Percentiles rank a stretch among this genome's conserved stretches.
phyloP scores from a whole-genome alignment of 73 alveolate species.

The Tetrahymena borealis region DNA sequence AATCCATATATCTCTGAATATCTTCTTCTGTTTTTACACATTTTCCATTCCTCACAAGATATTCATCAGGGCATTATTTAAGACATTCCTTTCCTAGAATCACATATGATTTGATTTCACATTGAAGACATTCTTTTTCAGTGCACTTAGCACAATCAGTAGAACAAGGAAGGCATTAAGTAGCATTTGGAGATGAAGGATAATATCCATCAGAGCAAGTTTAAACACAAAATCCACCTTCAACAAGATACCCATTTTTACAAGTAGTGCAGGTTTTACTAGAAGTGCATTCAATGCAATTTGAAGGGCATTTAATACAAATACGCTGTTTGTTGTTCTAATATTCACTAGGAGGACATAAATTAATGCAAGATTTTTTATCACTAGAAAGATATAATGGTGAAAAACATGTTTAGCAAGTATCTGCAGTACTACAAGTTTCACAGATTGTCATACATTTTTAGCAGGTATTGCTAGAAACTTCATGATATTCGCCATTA shows the following conservation, averaged over 20 bases:
- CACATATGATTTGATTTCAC: background rate
- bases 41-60: background rate
- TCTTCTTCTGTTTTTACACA: background rate
- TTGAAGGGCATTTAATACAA: background rate
- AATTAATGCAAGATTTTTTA: background rate
- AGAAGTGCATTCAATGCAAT: background rate
- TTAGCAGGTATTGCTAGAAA: background rate
- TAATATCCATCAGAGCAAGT: background rate
- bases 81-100: background rate
- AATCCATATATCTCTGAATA: background rate
- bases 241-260: background rate
- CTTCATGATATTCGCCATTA: background rate
- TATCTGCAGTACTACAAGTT: background rate
- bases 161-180: background rate
- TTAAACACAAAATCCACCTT: background rate
- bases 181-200: background rate
- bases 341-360: background rate
- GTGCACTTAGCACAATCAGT: background rate
- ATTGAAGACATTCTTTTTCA: background rate
- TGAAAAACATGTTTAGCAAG: background rate
- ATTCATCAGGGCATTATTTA: background rate
- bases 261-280: background rate
- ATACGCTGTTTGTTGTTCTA: background rate
- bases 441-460: background rate
- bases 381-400: background rate